Conservation (phyloP, 2,329 filamentous ascomycete genomes). For the Aspergillus brunneoviolaceus region DNA sequence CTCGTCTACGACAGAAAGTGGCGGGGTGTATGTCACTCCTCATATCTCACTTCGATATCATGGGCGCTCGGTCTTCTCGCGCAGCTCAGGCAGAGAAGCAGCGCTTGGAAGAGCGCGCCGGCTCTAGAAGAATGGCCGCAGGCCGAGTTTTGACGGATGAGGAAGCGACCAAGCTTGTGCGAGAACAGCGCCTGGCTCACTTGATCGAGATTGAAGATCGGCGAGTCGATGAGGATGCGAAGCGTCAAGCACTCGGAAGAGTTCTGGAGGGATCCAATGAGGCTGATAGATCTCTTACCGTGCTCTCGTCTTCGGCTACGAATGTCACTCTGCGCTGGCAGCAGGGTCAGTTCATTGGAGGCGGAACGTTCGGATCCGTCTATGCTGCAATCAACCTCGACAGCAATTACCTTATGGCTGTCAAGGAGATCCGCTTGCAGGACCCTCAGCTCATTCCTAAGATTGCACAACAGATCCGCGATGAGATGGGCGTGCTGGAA, state of each 20-base stretch:
- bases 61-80: slow-evolving; percentile 90
- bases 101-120: slow-evolving; percentile 75
- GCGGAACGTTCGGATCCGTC: slow-evolving; percentile 94
- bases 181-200: slow-evolving; percentile 70
- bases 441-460: slow-evolving; percentile 94
- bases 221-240: slow-evolving; percentile 75
- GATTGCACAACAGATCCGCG: slow-evolving; percentile 88
- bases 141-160: slow-evolving; percentile 74
- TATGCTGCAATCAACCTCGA: slow-evolving; percentile 98
- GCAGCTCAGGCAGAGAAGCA: slow-evolving; percentile 94
- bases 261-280: slow-evolving; percentile 95
- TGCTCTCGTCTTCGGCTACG: slow-evolving; percentile 87
- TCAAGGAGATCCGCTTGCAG: slow-evolving; percentile 96
- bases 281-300: slow-evolving; percentile 90
- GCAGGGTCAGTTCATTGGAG: slow-evolving; percentile 96
- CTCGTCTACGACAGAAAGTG: slow-evolving; percentile 78
- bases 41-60: slow-evolving; percentile 98
- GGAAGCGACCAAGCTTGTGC: slow-evolving; percentile 74
- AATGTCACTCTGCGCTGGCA: slow-evolving; percentile 98
- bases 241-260: slow-evolving; percentile 81
- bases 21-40: slow-evolving; percentile 95
- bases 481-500: slow-evolving; percentile 96
- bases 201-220: slow-evolving; percentile 74
- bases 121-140: slow-evolving; percentile 75
- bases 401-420: slow-evolving; percentile 93